phyloP scores from a whole-genome alignment of 345 rosid species.

The Lepidium didymum region DNA sequence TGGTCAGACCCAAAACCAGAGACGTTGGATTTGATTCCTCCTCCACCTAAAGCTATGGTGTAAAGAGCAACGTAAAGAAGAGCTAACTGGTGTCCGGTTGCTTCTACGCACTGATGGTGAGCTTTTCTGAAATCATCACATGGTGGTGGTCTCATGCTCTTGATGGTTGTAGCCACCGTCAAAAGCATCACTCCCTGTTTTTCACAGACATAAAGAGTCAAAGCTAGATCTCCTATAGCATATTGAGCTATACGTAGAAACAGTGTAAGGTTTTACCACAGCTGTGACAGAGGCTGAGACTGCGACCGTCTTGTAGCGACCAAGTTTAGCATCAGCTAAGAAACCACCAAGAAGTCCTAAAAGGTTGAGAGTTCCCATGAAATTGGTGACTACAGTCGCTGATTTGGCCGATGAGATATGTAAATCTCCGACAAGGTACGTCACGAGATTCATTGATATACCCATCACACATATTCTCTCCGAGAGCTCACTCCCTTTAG shows the following conservation, averaged over 20 bases:
- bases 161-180: conserved; percentile 61
- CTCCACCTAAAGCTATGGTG: conserved; percentile 73
- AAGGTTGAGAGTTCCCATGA: conserved; percentile 87
- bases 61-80: conserved; percentile 78
- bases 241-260: background rate
- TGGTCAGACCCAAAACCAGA: conserved; percentile 95
- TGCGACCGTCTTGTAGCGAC: conserved; percentile 71
- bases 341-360: conserved; percentile 88
- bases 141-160: conserved; percentile 71
- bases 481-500: conserved; percentile 68
- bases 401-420: conserved; percentile 77
- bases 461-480: conserved; percentile 95
- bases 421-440: conserved; percentile 71
- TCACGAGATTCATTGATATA: conserved; percentile 82
- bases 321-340: conserved; percentile 86
- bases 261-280: conserved; percentile 35
- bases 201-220: background rate
- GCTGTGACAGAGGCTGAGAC: conserved; percentile 61
- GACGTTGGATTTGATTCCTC: conserved; percentile 89
- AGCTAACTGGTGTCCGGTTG: conserved; percentile 53
- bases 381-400: conserved; percentile 75
- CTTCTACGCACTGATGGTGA: conserved; percentile 66
- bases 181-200: conserved; percentile 58
- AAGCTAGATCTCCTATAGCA: background rate
- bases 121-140: conserved; percentile 50